Conservation (phyloP, 192 early-diverging fungal species). For the Phycomyces nitens region DNA sequence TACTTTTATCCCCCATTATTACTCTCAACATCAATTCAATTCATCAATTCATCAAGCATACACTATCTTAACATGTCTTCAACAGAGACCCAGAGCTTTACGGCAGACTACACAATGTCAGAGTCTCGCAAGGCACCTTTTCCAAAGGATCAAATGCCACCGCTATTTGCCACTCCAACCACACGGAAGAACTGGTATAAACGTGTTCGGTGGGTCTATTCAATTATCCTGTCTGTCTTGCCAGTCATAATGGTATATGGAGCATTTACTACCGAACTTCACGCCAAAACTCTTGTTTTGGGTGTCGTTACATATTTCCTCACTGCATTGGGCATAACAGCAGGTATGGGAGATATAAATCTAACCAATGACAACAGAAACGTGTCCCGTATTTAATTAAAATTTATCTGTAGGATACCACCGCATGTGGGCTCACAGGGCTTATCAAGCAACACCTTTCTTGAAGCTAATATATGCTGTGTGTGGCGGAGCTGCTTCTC, state of each 20-base stretch:
- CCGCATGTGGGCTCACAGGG: constrained; percentile 78
- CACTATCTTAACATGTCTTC: neutral
- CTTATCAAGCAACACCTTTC: constrained; percentile 60
- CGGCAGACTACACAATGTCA: neutral
- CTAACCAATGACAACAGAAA: neutral
- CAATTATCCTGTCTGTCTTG: constrained; percentile 55
- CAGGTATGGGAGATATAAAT: constrained; percentile 58
- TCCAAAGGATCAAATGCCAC: constrained; percentile 11
- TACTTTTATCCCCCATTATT: no score
- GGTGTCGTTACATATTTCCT: constrained; percentile 66
- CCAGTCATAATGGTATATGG: constrained; percentile 82
- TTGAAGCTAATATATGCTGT: constrained; percentile 61
- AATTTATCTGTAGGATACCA: constrained; percentile 56
- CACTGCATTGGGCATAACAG: constrained; percentile 87
- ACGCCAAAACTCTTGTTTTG: constrained; percentile 68
- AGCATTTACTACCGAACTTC: constrained; percentile 61
- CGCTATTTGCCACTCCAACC: constrained; percentile 38
- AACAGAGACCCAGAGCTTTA: neutral
- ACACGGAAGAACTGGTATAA: constrained; percentile 49
- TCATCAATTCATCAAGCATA: no score
- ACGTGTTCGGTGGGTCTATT: constrained; percentile 69
- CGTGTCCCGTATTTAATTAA: neutral
- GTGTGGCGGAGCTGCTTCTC: constrained; percentile 64
- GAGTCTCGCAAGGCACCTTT: constrained; percentile 11
- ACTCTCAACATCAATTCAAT: no score